Conservation (phyloP, 2,329 filamentous ascomycete species). For the Elsinoe fawcettii region DNA sequence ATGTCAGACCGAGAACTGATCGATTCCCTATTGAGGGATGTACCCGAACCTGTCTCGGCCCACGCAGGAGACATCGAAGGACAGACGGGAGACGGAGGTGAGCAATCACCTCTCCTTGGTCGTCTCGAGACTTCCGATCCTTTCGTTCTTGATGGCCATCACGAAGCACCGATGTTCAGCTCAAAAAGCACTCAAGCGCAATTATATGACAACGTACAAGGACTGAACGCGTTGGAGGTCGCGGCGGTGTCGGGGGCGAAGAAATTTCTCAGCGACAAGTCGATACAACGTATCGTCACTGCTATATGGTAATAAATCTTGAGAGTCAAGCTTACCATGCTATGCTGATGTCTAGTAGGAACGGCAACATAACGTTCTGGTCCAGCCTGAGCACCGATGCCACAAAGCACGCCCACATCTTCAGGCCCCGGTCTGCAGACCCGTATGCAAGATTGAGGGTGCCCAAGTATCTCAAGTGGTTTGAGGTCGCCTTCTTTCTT, state of each 20-base stretch:
- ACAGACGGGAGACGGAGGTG: neutral
- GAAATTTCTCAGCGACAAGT: slow-evolving; percentile 70
- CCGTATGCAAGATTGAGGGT: slow-evolving; percentile 70
- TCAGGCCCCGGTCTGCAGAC: slow-evolving; percentile 59
- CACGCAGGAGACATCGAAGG: neutral
- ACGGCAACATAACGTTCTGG: slow-evolving; percentile 82
- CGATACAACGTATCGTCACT: slow-evolving; percentile 75
- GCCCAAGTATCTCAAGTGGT: slow-evolving; percentile 75
- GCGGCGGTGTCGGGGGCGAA: slow-evolving; percentile 75
- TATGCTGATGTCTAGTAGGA: slow-evolving; percentile 25
- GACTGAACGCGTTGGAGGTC: slow-evolving; percentile 80
- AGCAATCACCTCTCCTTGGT: slow-evolving; percentile 4
- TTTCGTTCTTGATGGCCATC: neutral
- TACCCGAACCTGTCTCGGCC: slow-evolving; percentile 37
- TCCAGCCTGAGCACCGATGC: slow-evolving; percentile 65
- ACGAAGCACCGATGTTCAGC: neutral
- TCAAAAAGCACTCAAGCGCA: slow-evolving; percentile 32
- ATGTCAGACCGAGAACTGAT: slow-evolving; percentile 66
- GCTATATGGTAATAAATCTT: slow-evolving; percentile 56
- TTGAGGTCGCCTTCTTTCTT: slow-evolving; percentile 74
- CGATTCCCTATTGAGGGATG: slow-evolving; percentile 65
- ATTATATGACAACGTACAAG: slow-evolving; percentile 64
- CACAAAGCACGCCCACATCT: slow-evolving; percentile 67
- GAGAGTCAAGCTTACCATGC: neutral
- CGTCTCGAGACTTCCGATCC: neutral